These are phyloP conservation scores for Dioscorea alata DNA, from an alignment of 106 monocot genomes.

Conservation along the genomic window DNA sequence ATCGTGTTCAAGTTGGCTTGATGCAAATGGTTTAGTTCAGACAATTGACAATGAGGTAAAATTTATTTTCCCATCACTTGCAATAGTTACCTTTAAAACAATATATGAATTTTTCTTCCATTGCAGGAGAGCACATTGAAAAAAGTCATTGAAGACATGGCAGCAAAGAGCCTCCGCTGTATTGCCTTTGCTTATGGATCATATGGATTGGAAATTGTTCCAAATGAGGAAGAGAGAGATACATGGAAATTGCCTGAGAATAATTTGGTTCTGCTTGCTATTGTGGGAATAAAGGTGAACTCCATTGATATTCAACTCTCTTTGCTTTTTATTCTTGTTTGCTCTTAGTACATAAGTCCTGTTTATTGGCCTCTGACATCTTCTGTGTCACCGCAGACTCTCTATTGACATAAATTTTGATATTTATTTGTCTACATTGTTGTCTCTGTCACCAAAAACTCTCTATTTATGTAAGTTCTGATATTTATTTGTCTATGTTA, in stretches of 20 bases:
- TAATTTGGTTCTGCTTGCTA: conserved; percentile 62
- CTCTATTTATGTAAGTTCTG: too few species aligned
- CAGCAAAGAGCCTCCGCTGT: conserved; percentile 70
- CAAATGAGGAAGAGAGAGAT: conserved; percentile 53
- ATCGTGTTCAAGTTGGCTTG: conserved; percentile 73
- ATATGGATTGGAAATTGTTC: conserved; percentile 35
- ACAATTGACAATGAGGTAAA: conserved; percentile 54
- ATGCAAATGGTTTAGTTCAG: conserved; percentile 30
- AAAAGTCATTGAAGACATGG: conserved; percentile 78
- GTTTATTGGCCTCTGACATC: too few species aligned
- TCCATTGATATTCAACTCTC: too few species aligned
- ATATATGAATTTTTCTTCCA: not conserved
- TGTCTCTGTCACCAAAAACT: too few species aligned
- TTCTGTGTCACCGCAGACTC: too few species aligned
- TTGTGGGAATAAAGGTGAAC: conserved; percentile 87
- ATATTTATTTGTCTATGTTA: too few species aligned
- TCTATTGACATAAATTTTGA: too few species aligned
- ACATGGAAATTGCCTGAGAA: conserved; percentile 75
- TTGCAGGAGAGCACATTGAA: conserved; percentile 56
- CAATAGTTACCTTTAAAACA: not conserved
- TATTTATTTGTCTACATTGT: too few species aligned
- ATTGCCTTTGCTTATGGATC: conserved; percentile 84
- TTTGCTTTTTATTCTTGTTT: too few species aligned
- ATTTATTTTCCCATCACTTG: not conserved
- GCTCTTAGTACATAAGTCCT: too few species aligned